Base-by-base conservation (phyloP, 345 rosid genomes). In the Balakata baccata region DNA sequence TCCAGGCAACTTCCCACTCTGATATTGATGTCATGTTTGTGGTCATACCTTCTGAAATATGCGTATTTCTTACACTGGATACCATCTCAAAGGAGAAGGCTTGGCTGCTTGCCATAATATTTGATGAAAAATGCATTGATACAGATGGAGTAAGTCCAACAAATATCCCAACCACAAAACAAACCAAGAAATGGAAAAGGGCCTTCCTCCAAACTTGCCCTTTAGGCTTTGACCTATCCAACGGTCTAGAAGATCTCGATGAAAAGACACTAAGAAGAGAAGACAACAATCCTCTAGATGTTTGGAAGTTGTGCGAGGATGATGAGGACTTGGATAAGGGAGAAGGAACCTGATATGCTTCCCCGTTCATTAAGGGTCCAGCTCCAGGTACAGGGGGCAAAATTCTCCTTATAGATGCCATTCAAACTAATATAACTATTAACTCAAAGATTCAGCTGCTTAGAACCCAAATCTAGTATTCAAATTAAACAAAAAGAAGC, bases 331-430 rank as follows among this genome's bases (percentile, higher is more conserved):
- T 87, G 3, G 91, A 86, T 70, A 87, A 71, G 11, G 90, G 89
- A 69, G 90, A 89, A 80, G 94, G 80, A 62, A 76, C 86, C 3
- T 77, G 78, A 75, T 77, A 79, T 58, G 83, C 89, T 72, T 86
- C 91, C 18, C 89, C 89, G 65, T 66, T 85, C 63, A 72, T 37
- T 16, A 70, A 69, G 62, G 75, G 64, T 54, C 89, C 90, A 8
- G 81, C 80, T 63, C 86, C 75, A 58, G 89, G 86, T 57, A 89
- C 80, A 0, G 90, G 91, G 57, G 88, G 85, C 74, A 82, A 67
- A 43, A 89, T 77, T 79, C 91, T 85, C 79, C 90, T 84, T 68
- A 89, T 84, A 58, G 91, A 87, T 67, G 91, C 86, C 94, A 87
- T 87, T n/a, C 66, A 50, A n/a, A 81, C 34, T 47, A 81, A 79